Conservation (phyloP, 2,329 filamentous ascomycete genomes). For the Fusarium sp. region DNA sequence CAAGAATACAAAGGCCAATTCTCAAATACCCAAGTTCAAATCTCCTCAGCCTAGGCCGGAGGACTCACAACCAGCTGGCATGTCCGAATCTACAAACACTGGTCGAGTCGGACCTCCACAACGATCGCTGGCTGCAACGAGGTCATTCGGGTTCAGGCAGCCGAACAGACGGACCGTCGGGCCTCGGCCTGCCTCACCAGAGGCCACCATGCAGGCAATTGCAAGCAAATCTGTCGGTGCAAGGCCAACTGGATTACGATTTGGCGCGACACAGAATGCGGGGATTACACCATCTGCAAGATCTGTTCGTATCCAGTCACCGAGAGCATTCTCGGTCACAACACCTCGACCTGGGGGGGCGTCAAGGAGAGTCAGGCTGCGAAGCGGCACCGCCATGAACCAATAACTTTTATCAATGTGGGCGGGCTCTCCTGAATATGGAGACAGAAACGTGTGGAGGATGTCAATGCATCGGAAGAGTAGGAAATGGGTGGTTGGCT, state of each 20-base stretch:
- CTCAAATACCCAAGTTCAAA: constrained; percentile 15
- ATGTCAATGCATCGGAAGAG: background rate
- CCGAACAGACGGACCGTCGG: constrained; percentile 15
- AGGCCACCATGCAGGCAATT: constrained; percentile 4
- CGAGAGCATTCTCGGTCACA: constrained; percentile 29
- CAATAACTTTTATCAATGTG: constrained; percentile 16
- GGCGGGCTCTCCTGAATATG: constrained; percentile 10
- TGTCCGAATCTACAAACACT: constrained; percentile 1
- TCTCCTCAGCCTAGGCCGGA: background rate
- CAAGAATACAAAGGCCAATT: background rate
- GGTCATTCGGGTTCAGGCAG: constrained; percentile 20
- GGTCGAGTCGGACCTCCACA: background rate
- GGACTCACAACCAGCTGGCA: background rate
- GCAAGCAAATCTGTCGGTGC: constrained; percentile 37
- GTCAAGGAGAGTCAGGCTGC: constrained; percentile 11
- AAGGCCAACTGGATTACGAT: constrained; percentile 27
- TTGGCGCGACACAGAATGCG: constrained; percentile 18
- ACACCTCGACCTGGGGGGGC: constrained; percentile 13
- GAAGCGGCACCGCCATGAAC: constrained; percentile 13
- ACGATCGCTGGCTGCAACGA: constrained; percentile 19
- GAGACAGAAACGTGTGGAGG: background rate
- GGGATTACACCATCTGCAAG: constrained; percentile 29
- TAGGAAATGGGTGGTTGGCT: constrained; percentile 6
- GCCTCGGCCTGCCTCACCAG: constrained; percentile 21
- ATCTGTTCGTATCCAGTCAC: constrained; percentile 43